Base-by-base conservation (phyloP, 371 early-diverging fungal species). In the Choanephora cucurbitarum region DNA sequence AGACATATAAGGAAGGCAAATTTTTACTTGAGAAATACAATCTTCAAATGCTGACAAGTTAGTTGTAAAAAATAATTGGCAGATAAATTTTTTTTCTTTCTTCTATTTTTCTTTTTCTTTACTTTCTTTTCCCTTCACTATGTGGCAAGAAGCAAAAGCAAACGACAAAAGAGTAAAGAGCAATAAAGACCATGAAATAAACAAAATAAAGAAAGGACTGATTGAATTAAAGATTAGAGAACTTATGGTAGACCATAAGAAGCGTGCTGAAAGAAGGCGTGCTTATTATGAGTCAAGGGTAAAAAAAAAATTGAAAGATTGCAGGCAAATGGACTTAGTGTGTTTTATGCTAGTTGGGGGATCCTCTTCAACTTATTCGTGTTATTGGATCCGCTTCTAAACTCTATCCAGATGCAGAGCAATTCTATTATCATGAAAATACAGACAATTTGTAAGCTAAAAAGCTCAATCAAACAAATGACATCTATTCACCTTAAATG, bases 1-100 rank as follows among this genome's bases (percentile, higher is more conserved):
- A 90, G 58, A 84, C 77, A 54, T 90, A 87, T 74, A 90, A 90
- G 67, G 88, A 90, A 58, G 89, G 88, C 18, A 83, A 78, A 62
- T 88, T 78, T 64, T 83, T 90, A 34, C 66, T 90, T 13, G 83
- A 81, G 44, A 67, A 67, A 48, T 18, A 31, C 14, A 18, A 19
- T 0, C 41, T 59, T 28, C 55, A 33, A 46, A 47, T 47, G 19
- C n/a, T 47, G 8, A 37, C n/a, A n/a, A n/a, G n/a, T n/a, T 39
- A 52, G 18, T 45, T 23, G 28, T 24, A 45, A 45, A 5, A 18
- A 39, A 0, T 5, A 3, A 8, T 18, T 18, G 21, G 32, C 49
- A 19, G 49, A 50, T 37, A 40, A 19, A 40, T 32, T 23, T 28
- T 48, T 49, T 49, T 19, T 49, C 14, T 14, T 39, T 18, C 37